Evolutionary conservation across 2,329 filamentous ascomycete species (phyloP).

Genomic region (Cladophialophora bantiana): DNA sequence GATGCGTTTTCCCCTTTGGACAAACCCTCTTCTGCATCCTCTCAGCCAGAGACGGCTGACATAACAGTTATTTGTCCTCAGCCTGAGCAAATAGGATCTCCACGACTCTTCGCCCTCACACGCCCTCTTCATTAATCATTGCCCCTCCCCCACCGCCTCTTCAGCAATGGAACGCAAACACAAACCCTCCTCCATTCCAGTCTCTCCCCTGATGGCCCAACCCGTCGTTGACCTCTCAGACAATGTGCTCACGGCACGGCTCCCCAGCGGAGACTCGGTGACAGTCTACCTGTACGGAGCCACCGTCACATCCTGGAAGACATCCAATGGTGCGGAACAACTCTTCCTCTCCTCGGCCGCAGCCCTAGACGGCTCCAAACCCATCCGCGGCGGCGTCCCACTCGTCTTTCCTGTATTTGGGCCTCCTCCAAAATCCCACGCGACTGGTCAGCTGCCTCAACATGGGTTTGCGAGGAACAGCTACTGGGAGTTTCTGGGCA

Average conservation of each 20-base stretch:
- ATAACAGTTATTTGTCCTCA: neutral
- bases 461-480: constrained; percentile 93
- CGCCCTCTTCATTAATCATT: neutral
- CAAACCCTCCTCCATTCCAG: constrained; percentile 77
- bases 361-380: constrained; percentile 82
- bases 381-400: constrained; percentile 71
- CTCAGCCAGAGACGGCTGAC: constrained; percentile 11
- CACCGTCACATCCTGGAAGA: constrained; percentile 93
- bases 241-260: constrained; percentile 75
- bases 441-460: constrained; percentile 82
- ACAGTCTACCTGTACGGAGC: constrained; percentile 89
- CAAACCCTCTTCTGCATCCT: neutral
- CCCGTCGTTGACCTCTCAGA: constrained; percentile 78
- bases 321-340: constrained; percentile 77
- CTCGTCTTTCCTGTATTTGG: constrained; percentile 69
- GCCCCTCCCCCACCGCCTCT: constrained; percentile 14
- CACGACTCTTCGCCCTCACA: neutral
- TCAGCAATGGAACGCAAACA: constrained; percentile 75
- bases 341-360: constrained; percentile 84
- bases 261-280: constrained; percentile 86
- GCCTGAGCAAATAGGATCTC: neutral
- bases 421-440: constrained; percentile 74
- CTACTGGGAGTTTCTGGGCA: constrained; percentile 92
- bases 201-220: constrained; percentile 75
- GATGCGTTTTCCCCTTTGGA: constrained; percentile 14